These are phyloP conservation scores for Mycena sanguinolenta DNA, from an alignment of 768 basidiomycete genomes.

Conservation along the genomic window DNA sequence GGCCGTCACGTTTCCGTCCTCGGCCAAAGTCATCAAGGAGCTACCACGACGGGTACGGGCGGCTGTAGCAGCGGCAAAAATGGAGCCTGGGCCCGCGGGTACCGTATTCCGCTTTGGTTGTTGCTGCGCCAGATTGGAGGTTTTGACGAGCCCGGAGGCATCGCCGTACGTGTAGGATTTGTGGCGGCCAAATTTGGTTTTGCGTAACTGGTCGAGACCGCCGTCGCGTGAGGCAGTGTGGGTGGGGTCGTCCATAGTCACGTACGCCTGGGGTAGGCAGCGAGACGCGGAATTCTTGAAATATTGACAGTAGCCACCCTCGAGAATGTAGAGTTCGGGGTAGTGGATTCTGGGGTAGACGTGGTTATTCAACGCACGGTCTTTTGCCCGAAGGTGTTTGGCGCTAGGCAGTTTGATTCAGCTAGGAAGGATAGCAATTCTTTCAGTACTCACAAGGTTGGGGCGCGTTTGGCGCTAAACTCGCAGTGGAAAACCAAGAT, in stretches of 20 bases:
- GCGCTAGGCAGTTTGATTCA: constrained; percentile 66
- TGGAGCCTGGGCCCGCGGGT: constrained; percentile 63
- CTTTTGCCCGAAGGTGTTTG: constrained; percentile 91
- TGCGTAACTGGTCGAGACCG: constrained; percentile 93
- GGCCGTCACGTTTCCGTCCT: constrained; percentile 71
- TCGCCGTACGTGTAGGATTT: constrained; percentile 97
- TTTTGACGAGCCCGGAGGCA: constrained; percentile 53
- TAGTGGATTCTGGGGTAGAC: constrained; percentile 94
- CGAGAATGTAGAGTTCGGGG: constrained; percentile 96
- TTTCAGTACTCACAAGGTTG: constrained; percentile 82
- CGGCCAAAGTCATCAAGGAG: constrained; percentile 72
- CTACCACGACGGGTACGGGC: constrained; percentile 73
- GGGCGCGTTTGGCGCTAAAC: constrained; percentile 94
- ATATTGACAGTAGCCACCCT: constrained; percentile 95
- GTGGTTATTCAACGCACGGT: constrained; percentile 90
- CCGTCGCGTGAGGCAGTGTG: constrained; percentile 85
- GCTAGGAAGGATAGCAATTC: not conserved
- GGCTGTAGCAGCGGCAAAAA: constrained; percentile 80
- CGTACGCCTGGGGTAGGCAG: constrained; percentile 87
- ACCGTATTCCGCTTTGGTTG: constrained; percentile 77
- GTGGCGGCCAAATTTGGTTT: constrained; percentile 87
- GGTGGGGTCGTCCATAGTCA: constrained; percentile 94
- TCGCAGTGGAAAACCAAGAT: constrained; percentile 98
- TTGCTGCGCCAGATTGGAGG: constrained; percentile 52
- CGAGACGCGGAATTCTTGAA: constrained; percentile 75